Base-by-base conservation (phyloP, 2,329 filamentous ascomycete species). In the Coniochaeta sp. region DNA sequence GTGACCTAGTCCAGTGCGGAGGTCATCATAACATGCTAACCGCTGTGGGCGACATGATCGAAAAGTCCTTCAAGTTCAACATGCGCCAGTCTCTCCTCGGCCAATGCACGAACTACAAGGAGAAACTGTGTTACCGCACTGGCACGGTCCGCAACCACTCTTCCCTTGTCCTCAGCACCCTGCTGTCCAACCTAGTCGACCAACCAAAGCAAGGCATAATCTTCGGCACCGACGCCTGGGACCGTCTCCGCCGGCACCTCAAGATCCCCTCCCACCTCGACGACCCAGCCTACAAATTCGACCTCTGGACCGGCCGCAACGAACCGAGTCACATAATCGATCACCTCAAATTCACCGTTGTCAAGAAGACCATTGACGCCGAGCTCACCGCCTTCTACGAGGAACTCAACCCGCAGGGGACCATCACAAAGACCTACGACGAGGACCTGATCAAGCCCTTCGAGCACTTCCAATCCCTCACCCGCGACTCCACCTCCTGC, bases 91-190 rank as follows among this genome's bases (percentile, higher is more conserved):
- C 72, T 6, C 66, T 83, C 22, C 72, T 92, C 3, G 87, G 88
- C 0, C 68, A 70, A 0, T 83, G 79, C 51, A 91, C 87, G 0
- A 75, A 71, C 4, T 81, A 76, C 62, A 85, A 87, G 54, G 83
- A 88, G 49, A 72, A 68, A 4, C 65, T 84, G 0, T 82, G 79
- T 30, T 90, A 91, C 54, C 71, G 75, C 12, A 72, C 76, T 12
- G 75, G 78, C 20, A 72, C 65, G 0, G 78, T 85, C 31, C 65
- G 64, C 3, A 64, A 75, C 10, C 50, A 63, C 0, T 62, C 69
- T 3, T 79, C 78, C 0, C 61, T 78, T 0, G 58, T 66, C 0
- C 67, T 86, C 4, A 80, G 79, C 52, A 72, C 71, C 0, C 65
- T 83, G 0, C 73, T 80, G 1, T 71, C 74, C 18, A 65, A 74